These are phyloP conservation scores for Candida broadrunensis DNA, from an alignment of 805 yeast genomes.

Conservation along the genomic window DNA sequence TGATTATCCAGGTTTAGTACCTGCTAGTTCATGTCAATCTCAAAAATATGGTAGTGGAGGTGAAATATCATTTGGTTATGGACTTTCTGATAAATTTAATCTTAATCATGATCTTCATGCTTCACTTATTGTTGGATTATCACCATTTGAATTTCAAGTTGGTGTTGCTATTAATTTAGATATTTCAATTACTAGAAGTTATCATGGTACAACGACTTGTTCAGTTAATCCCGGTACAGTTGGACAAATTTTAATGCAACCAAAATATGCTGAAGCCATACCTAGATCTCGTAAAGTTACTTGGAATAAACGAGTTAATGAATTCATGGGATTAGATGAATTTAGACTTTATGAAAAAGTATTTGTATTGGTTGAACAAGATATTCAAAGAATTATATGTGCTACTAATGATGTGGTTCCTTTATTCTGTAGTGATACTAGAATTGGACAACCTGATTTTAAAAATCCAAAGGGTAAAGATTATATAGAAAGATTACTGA, in stretches of 20 bases:
- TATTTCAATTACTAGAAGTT: neutral
- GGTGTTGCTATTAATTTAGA: neutral
- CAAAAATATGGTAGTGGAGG: conserved; percentile 12
- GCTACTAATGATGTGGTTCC: conserved; percentile 20
- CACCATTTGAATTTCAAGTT: neutral
- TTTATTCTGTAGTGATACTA: conserved; percentile 17
- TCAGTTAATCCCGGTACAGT: conserved; percentile 11
- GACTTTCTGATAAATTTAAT: neutral
- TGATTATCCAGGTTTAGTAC: conserved; percentile 12
- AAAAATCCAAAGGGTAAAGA: conserved; percentile 15
- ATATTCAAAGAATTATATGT: conserved; percentile 13
- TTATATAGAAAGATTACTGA: conserved; percentile 3
- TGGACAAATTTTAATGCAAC: conserved; percentile 19
- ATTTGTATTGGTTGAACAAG: conserved; percentile 8
- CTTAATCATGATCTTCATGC: neutral
- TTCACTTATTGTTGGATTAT: neutral
- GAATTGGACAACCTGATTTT: conserved; percentile 18
- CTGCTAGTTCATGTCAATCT: conserved; percentile 15
- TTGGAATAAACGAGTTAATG: conserved; percentile 9
- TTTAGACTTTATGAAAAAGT: conserved; percentile 8
- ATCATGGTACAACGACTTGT: conserved; percentile 12
- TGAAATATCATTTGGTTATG: conserved; percentile 8
- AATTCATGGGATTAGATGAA: conserved; percentile 8
- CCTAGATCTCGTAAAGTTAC: conserved; percentile 10
- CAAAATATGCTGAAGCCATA: conserved; percentile 9